These are phyloP conservation scores for Cutaneotrichosporon cutaneum DNA, from an alignment of 1,284 basidiomycete genomes.

Conservation along the genomic window DNA sequence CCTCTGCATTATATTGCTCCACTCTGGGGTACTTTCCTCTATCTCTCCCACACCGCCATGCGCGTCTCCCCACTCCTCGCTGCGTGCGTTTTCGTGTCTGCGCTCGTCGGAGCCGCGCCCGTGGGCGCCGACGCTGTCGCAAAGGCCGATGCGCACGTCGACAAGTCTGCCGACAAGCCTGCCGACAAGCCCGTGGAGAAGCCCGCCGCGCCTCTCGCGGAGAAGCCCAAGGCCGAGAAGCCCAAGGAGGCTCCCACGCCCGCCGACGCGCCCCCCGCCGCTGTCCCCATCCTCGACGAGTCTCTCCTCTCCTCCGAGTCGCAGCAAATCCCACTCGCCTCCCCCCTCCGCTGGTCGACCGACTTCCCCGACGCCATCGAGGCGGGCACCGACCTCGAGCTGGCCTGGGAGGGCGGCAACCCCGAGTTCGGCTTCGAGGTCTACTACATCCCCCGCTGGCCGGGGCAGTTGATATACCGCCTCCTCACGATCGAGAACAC, in stretches of 20 bases:
- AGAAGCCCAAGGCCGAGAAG: background rate
- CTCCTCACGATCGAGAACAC: constrained; percentile 30
- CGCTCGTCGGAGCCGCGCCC: background rate
- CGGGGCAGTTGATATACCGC: constrained; percentile 27
- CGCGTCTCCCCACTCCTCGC: background rate
- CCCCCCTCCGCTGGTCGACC: constrained; percentile 19
- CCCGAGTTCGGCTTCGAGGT: constrained; percentile 25
- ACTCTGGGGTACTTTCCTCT: background rate
- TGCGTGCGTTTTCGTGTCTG: background rate
- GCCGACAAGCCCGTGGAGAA: background rate
- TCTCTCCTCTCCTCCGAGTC: background rate
- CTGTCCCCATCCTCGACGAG: background rate
- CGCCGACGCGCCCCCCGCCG: background rate
- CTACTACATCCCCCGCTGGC: constrained; percentile 42
- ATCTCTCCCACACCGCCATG: background rate
- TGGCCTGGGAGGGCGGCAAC: constrained; percentile 36
- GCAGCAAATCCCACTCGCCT: background rate
- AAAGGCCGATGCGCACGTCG: background rate
- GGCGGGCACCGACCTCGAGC: constrained; percentile 23
- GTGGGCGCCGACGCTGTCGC: no score
- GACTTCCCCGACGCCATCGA: constrained; percentile 14
- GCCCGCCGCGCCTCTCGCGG: background rate
- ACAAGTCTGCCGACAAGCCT: background rate
- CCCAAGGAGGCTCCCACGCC: background rate
- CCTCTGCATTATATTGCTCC: background rate